Base-by-base conservation (phyloP, 2,329 filamentous ascomycete genomes). In the Pleomassaria siparia region DNA sequence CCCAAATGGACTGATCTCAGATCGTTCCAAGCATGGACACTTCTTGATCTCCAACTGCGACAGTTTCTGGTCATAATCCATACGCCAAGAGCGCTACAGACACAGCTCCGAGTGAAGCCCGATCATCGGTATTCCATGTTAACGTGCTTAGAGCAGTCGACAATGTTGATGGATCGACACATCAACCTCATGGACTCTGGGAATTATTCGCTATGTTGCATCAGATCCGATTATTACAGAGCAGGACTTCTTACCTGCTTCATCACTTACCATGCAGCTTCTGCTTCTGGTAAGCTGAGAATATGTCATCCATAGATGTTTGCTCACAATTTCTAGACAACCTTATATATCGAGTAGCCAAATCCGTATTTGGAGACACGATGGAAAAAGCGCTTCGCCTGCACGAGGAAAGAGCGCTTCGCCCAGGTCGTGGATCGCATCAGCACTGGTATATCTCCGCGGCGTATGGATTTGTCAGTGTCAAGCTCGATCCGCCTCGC, bases 361-460 rank as follows among this genome's bases (percentile, higher is more conserved):
- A 53, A 32, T 18, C 33, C 0, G 30, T 53, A 3, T 53, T 51
- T 25, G 51, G 54, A 11, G 39, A 49, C 6, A 47, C 46, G n/a
- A 39, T 47, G 11, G 55, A 66, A 3, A 53, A 64, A 28, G 57
- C 60, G 1, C 55, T 71, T 6, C 48, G 50, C 7, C 44, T 73
- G n/a, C 57, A 71, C 13, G 69, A 72, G 50, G 55, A 67, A 21
- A 56, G 64, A 13, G 64, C 66, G 12, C 54, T 63, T 32, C 53
- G 56, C 3, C 61, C 66, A 9, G 70, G 70, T 18, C 65, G 66
- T 20, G 69, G 69, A 1, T 66, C 62, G 29, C 66, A 72, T 13
- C 56, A 63, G 20, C 65, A 66, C 44, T 72, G 67, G 67, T 64
- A 67, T 26, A 51, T 70, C 1, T 63, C 57, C 16, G 66, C 67